Percentiles rank a stretch among this genome's conserved stretches.
Conservation (phyloP, 257 asterid species). For the Cruciata laevipes region DNA sequence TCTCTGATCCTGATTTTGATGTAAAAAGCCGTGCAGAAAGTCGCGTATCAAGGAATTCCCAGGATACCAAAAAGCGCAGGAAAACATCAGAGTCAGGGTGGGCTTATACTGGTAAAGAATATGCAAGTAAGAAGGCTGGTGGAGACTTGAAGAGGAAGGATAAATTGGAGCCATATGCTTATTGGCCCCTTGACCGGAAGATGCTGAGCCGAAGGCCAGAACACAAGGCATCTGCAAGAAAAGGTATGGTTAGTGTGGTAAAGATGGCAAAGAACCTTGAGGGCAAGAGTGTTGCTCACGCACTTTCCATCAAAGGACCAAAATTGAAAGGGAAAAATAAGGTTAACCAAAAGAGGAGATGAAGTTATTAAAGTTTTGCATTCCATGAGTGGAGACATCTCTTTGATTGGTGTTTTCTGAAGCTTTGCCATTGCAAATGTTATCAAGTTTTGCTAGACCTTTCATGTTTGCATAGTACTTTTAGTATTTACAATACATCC, state of each 20-base stretch:
- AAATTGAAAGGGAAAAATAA: conserved; percentile 29
- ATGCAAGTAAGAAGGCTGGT: conserved; percentile 80
- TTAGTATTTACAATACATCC: neutral
- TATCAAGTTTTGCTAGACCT: neutral
- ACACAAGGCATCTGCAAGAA: conserved; percentile 77
- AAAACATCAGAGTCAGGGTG: conserved; percentile 71
- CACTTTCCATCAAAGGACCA: conserved; percentile 48
- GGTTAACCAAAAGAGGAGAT: conserved; percentile 19
- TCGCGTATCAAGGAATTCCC: conserved; percentile 35
- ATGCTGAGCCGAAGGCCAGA: conserved; percentile 93
- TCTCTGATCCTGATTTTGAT: conserved; percentile 34
- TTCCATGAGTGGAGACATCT: neutral
- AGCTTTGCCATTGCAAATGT: neutral
- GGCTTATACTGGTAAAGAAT: conserved; percentile 87
- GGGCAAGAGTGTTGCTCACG: conserved; percentile 70
- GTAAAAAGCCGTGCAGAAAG: conserved; percentile 52
- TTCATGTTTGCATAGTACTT: neutral
- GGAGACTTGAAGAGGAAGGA: conserved; percentile 84
- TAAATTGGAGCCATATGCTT: conserved; percentile 92
- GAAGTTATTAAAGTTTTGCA: neutral
- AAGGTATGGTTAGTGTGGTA: conserved; percentile 84
- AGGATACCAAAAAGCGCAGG: conserved; percentile 47
- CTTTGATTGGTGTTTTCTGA: neutral
- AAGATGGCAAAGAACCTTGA: conserved; percentile 71
- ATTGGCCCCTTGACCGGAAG: conserved; percentile 98